Evolutionary conservation across 768 basidiomycete species (phyloP).

Genomic region (Hypsizygus marmoreus): DNA sequence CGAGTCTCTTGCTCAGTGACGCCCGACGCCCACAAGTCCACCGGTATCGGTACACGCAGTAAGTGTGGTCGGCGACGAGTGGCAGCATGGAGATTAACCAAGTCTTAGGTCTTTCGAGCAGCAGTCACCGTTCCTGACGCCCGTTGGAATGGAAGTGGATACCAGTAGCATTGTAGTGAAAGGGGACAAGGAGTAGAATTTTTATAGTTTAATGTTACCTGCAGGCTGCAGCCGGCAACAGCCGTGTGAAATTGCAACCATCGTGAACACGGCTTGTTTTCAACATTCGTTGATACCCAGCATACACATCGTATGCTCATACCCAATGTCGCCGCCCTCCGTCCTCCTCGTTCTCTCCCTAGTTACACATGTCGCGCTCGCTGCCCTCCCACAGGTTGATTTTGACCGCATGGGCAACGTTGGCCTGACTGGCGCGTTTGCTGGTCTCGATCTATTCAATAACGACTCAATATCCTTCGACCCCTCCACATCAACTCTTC

Average conservation of each 20-base stretch:
- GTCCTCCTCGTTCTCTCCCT: conserved; percentile 21
- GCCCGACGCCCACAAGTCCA: conserved; percentile 52
- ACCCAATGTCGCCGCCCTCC: conserved; percentile 25
- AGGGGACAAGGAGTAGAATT: conserved; percentile 24
- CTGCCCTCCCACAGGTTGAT: conserved; percentile 43
- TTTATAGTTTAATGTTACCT: not conserved
- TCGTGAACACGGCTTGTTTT: conserved; percentile 14
- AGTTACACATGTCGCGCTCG: conserved; percentile 29
- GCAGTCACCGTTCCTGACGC: conserved; percentile 58
- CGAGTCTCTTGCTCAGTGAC: conserved; percentile 42
- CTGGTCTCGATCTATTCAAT: conserved; percentile 80
- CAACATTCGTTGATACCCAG: conserved; percentile 10
- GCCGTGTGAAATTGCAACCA: conserved; percentile 20
- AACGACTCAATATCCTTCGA: conserved; percentile 63
- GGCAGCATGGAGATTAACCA: too few species aligned
- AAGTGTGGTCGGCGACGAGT: conserved; percentile 35
- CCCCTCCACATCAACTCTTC: conserved; percentile 68
- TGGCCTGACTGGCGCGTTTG: conserved; percentile 85
- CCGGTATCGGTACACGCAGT: conserved; percentile 77
- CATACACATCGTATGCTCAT: conserved; percentile 15
- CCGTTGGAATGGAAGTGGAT: conserved; percentile 53
- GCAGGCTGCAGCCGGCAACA: conserved; percentile 6
- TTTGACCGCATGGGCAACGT: conserved; percentile 86
- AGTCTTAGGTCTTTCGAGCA: conserved; percentile 53
- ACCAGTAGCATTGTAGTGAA: conserved; percentile 34